Percentiles rank a stretch among this genome's conserved stretches.
phyloP scores from a whole-genome alignment of 345 rosid genomes.

The Theobroma cacao region DNA sequence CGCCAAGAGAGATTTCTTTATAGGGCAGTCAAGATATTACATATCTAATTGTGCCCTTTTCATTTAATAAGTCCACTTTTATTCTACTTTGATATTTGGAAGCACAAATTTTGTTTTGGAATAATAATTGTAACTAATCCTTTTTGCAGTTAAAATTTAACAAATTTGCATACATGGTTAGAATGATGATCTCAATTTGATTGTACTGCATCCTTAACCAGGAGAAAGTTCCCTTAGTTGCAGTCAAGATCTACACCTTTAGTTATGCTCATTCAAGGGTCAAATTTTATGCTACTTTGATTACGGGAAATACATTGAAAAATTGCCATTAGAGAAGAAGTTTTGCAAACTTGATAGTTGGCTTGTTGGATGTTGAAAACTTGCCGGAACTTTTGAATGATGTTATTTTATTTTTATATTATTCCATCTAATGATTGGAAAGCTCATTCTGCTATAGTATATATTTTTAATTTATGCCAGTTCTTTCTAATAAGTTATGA shows the following conservation, averaged over 20 bases:
- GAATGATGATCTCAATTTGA: background rate
- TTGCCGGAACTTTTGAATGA: background rate
- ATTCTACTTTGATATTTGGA: background rate
- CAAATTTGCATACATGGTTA: background rate
- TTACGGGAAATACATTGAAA: background rate
- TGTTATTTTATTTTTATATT: background rate
- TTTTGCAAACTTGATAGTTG: background rate
- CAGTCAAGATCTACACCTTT: background rate
- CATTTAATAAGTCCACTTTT: background rate
- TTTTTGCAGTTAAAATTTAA: background rate
- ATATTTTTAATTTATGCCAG: too few species aligned
- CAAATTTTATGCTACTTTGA: background rate
- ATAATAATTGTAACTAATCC: background rate
- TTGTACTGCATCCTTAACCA: background rate
- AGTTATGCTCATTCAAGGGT: background rate
- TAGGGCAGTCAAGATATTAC: background rate
- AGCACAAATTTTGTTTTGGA: background rate
- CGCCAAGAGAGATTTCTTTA: background rate
- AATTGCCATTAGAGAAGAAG: background rate
- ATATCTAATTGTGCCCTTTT: background rate
- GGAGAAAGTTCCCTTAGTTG: background rate
- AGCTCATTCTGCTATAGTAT: background rate
- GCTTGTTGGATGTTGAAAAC: background rate
- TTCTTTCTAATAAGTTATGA: background rate
- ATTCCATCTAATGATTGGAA: background rate